phyloP scores from a whole-genome alignment of 441 rosid genomes.

The Arabidopsis lyrata region DNA sequence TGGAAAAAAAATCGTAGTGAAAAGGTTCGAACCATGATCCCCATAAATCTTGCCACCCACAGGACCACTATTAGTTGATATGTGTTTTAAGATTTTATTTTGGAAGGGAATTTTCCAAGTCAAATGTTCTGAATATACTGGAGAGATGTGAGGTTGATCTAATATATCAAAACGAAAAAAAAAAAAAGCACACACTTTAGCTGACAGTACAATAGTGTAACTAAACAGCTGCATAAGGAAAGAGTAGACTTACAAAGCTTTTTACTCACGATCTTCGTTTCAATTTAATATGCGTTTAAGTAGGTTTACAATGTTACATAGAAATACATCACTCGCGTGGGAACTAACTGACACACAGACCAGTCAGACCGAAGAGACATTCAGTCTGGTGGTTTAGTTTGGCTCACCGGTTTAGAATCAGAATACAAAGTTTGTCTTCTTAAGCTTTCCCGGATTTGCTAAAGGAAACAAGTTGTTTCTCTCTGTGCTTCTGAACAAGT shows the following conservation, averaged over 20 bases:
- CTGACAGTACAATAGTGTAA: neutral
- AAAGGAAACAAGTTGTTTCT: conserved; percentile 33
- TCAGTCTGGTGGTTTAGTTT: conserved; percentile 16
- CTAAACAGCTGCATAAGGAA: neutral
- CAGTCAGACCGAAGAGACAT: neutral
- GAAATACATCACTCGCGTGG: neutral
- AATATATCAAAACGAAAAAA: neutral
- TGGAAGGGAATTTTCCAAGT: neutral
- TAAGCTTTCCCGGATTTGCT: conserved; percentile 27
- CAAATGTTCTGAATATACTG: neutral
- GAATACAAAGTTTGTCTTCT: conserved; percentile 19
- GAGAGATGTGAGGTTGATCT: neutral
- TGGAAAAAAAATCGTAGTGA: neutral
- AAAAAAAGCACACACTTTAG: neutral
- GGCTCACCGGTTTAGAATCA: neutral
- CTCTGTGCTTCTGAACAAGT: conserved; percentile 47
- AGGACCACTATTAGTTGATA: neutral
- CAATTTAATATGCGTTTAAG: neutral
- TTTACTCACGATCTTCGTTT: neutral
- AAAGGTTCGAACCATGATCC: too few relatives aligned
- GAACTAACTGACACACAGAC: conserved; percentile 4
- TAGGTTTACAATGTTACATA: conserved; percentile 15
- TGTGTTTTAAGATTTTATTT: neutral
- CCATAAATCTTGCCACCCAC: too few relatives aligned
- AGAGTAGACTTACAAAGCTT: neutral